Percentiles rank a stretch among this genome's conserved stretches.
phyloP scores from a whole-genome alignment of 345 rosid species.

The Eucalyptus regnans region DNA sequence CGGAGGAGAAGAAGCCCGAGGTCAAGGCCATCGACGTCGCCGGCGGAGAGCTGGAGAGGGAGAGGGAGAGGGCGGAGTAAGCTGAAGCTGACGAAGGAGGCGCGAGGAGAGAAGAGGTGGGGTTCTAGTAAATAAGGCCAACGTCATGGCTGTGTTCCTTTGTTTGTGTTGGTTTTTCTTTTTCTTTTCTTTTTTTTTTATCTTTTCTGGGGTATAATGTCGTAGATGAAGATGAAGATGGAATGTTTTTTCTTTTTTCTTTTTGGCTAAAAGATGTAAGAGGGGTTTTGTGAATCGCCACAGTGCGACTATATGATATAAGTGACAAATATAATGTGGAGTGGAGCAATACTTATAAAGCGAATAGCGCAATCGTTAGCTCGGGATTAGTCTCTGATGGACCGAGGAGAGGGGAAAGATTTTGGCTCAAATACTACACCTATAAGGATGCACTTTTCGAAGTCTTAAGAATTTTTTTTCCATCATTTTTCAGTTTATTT shows the following conservation, averaged over 20 bases:
- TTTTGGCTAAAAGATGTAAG: too few species aligned
- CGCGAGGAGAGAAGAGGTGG: background rate
- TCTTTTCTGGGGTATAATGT: background rate
- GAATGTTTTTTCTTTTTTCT: background rate
- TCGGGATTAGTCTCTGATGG: background rate
- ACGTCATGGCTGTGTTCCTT: background rate
- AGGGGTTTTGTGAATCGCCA: background rate
- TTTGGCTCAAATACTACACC: too few species aligned
- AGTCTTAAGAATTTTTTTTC: too few species aligned
- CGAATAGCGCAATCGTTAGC: background rate
- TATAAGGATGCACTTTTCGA: too few species aligned
- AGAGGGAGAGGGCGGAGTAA: background rate
- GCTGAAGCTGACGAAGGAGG: background rate
- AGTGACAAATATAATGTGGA: background rate
- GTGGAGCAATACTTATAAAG: background rate
- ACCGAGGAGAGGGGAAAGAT: background rate
- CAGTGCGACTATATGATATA: background rate
- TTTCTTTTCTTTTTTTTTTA: fast-evolving
- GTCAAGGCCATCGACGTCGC: conserved; percentile 2
- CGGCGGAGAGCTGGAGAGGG: background rate
- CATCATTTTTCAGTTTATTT: too few species aligned
- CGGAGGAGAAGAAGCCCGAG: conserved; percentile 4
- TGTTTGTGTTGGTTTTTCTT: background rate
- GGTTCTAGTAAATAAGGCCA: background rate
- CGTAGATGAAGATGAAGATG: background rate